These are phyloP conservation scores for Effrenium voratum DNA, from an alignment of 73 alveolate species.

Conservation along the genomic window DNA sequence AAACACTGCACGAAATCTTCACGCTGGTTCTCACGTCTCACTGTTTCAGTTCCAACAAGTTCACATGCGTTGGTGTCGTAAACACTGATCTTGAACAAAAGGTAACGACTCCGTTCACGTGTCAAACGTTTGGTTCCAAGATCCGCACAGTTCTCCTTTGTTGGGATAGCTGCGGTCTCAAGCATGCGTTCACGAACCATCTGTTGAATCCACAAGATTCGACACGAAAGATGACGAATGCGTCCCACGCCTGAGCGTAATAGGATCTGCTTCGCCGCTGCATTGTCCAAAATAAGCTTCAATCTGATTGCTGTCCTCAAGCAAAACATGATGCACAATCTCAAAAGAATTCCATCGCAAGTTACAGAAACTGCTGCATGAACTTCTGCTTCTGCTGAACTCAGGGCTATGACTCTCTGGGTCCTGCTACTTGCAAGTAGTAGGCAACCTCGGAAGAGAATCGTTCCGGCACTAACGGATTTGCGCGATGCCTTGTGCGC, in stretches of 20 bases:
- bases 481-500: neutral
- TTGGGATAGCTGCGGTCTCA: neutral
- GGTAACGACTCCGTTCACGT: no score
- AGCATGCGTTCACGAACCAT: neutral
- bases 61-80: no score
- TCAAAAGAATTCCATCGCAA: neutral
- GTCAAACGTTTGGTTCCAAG: neutral
- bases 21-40: no score
- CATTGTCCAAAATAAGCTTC: neutral
- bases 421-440: neutral
- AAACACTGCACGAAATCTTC: no score
- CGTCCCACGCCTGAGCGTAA: neutral
- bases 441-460: neutral
- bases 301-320: neutral
- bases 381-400: neutral
- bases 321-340: neutral
- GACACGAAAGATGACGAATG: neutral
- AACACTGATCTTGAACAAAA: no score
- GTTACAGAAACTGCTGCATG: neutral
- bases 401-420: no score
- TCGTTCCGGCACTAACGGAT: neutral
- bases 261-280: neutral
- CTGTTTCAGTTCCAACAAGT: no score
- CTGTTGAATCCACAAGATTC: neutral
- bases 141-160: neutral